A percentile compares a stretch with the other conserved stretches of the same genome.
phyloP scores from a whole-genome alignment of 164 flowering plant genomes.

The Berberis thunbergii region DNA sequence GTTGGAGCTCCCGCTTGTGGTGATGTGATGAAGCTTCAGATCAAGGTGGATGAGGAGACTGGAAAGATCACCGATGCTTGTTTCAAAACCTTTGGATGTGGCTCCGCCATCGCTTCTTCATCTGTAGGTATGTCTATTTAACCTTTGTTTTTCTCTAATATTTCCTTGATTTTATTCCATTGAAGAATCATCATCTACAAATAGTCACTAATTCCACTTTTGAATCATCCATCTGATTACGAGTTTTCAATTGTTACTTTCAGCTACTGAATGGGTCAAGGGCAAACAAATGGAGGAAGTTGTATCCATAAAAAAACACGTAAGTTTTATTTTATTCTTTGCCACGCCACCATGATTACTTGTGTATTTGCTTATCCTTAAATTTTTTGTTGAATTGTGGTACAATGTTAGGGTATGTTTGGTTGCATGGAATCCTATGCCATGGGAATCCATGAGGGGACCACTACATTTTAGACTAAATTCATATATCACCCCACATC shows the following conservation, averaged over 20 bases:
- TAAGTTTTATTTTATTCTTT: constrained; percentile 7
- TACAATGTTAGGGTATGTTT: no score
- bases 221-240: neutral
- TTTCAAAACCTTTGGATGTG: constrained; percentile 84
- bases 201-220: neutral
- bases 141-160: neutral
- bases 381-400: no score
- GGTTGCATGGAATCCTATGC: no score
- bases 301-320: constrained; percentile 45
- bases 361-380: no score
- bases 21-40: constrained; percentile 97
- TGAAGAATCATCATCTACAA: neutral
- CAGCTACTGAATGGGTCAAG: constrained; percentile 65
- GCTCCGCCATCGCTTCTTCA: constrained; percentile 67
- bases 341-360: no score
- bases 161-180: neutral
- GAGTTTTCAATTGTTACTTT: constrained; percentile 13
- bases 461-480: no score
- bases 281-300: constrained; percentile 60
- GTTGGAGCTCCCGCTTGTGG: constrained; percentile 99
- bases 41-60: constrained; percentile 66
- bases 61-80: constrained; percentile 87
- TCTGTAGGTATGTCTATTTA: constrained; percentile 38
- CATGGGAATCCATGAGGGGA: no score
- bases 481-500: no score